These are phyloP conservation scores for Mycena polygramma DNA, from an alignment of 768 basidiomycete species.

Conservation along the genomic window DNA sequence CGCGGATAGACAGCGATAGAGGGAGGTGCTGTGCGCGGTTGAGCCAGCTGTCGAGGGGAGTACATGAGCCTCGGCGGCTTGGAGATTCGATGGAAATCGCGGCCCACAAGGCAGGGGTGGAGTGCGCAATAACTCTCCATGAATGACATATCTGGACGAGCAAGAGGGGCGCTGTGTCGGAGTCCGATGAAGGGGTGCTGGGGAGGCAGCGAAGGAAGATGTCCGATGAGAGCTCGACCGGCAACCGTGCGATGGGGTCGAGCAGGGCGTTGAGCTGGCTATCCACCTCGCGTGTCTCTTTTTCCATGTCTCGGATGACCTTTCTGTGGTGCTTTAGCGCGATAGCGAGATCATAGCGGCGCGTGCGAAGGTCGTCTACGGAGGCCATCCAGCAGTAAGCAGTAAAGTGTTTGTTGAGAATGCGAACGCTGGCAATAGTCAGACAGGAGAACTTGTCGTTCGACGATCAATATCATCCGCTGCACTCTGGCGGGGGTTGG, in stretches of 20 bases:
- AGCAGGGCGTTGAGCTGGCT: neutral
- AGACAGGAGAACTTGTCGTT: too few species aligned
- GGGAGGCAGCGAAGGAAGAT: constrained; percentile 8
- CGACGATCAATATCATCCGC: too few species aligned
- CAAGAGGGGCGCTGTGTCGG: neutral
- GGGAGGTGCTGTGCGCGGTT: neutral
- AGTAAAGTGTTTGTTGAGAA: too few species aligned
- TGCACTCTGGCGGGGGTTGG: too few species aligned
- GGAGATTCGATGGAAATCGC: neutral
- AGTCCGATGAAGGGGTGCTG: neutral
- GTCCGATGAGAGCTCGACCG: neutral
- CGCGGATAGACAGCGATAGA: neutral
- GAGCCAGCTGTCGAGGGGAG: neutral
- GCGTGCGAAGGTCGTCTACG: neutral
- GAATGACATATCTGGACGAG: constrained; percentile 5
- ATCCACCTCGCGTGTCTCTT: neutral
- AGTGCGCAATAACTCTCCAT: neutral
- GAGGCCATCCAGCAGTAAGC: neutral
- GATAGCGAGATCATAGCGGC: neutral
- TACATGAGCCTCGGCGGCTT: neutral
- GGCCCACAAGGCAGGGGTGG: constrained; percentile 3
- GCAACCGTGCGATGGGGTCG: neutral
- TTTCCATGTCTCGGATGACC: neutral
- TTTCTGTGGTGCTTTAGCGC: neutral
- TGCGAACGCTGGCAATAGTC: too few species aligned